phyloP scores from a whole-genome alignment of 2,329 filamentous ascomycete species.

The Dothistroma pini region DNA sequence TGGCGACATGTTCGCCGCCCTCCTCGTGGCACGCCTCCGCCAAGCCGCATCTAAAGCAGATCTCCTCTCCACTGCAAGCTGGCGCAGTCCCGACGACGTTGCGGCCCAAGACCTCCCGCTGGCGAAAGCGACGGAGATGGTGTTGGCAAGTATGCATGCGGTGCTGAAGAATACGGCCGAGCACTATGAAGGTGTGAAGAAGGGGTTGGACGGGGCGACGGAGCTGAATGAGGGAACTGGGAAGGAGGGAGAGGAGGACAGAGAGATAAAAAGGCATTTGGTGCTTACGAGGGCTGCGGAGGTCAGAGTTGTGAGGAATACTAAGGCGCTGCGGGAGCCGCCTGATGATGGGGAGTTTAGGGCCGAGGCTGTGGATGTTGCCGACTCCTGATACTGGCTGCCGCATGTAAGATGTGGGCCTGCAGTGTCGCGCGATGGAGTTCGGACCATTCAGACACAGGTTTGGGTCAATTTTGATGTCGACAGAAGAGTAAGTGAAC shows the following conservation, averaged over 20 bases:
- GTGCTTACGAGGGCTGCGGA: slow-evolving; percentile 81
- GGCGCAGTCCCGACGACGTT: slow-evolving; percentile 74
- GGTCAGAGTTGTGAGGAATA: slow-evolving; percentile 74
- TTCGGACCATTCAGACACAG: too few relatives aligned
- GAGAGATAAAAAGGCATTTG: slow-evolving; percentile 60
- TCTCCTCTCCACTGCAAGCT: slow-evolving; percentile 58
- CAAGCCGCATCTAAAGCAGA: slow-evolving; percentile 63
- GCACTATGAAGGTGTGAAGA: slow-evolving; percentile 64
- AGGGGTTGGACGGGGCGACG: slow-evolving; percentile 43
- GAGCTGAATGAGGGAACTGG: slow-evolving; percentile 43
- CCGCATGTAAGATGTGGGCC: too few relatives aligned
- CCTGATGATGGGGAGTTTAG: slow-evolving; percentile 60
- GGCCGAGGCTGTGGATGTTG: slow-evolving; percentile 45
- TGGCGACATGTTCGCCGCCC: slow-evolving; percentile 95
- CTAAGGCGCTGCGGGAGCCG: slow-evolving; percentile 65
- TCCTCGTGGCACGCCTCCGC: slow-evolving; percentile 81
- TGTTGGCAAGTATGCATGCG: slow-evolving; percentile 87
- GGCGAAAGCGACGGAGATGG: slow-evolving; percentile 77
- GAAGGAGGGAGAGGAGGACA: slow-evolving; percentile 41
- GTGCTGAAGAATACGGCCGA: slow-evolving; percentile 66
- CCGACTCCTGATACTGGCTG: slow-evolving; percentile 5
- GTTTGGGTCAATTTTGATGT: too few relatives aligned
- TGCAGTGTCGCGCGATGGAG: too few relatives aligned
- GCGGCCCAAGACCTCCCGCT: slow-evolving; percentile 69
- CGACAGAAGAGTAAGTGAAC: too few relatives aligned